phyloP scores from a whole-genome alignment of 2,329 filamentous ascomycete species.

The Dactylella cylindrospora region DNA sequence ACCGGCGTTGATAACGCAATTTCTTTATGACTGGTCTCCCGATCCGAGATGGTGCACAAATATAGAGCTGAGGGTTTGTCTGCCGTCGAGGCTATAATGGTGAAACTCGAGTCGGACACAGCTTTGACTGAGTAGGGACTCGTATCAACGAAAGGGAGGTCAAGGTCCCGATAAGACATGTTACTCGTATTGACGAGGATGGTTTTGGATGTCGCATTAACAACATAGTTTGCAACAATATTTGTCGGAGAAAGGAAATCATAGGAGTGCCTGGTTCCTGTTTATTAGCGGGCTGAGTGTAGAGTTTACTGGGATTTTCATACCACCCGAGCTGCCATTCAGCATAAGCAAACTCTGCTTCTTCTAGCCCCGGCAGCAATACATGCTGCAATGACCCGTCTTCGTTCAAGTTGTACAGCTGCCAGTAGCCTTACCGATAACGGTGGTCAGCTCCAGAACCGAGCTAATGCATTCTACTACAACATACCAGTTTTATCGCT shows the following conservation, averaged over 20 bases:
- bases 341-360: constrained; percentile 51
- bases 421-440: constrained; percentile 56
- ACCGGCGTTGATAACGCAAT: constrained; percentile 17
- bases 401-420: constrained; percentile 54
- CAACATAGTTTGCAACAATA: constrained; percentile 13
- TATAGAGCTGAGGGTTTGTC: constrained; percentile 23
- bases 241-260: constrained; percentile 18
- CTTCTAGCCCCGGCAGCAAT: constrained; percentile 53
- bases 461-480: too few relatives aligned
- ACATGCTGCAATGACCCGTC: constrained; percentile 50
- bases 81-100: constrained; percentile 28
- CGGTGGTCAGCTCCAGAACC: too few relatives aligned
- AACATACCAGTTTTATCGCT: constrained; percentile 54
- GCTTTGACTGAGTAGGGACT: constrained; percentile 14
- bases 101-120: constrained; percentile 22
- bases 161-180: constrained; percentile 19
- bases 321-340: constrained; percentile 51
- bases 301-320: neutral
- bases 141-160: constrained; percentile 28
- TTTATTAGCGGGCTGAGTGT: neutral
- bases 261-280: constrained; percentile 19
- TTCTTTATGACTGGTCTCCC: neutral
- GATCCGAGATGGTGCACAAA: constrained; percentile 12
- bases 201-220: constrained; percentile 25
- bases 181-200: constrained; percentile 13